These are phyloP conservation scores for Plasmodium yoelii DNA, from an alignment of 169 alveolate genomes.

Conservation along the genomic window DNA sequence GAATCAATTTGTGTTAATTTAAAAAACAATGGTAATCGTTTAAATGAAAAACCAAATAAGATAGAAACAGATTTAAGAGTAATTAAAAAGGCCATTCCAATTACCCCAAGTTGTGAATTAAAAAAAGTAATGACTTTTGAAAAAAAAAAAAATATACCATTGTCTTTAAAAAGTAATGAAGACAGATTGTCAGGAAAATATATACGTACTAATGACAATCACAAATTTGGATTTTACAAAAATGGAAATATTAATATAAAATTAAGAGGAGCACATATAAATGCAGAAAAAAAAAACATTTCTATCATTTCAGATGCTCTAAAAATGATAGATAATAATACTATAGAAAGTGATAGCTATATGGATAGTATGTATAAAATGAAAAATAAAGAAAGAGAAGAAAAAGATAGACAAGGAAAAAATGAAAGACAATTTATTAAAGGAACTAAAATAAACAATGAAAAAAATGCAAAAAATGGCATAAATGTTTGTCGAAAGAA, in stretches of 20 bases:
- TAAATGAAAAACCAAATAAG: no score
- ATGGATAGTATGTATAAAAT: neutral
- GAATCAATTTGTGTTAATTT: no score
- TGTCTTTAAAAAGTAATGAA: no score
- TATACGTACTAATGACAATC: no score
- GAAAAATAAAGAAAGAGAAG: neutral
- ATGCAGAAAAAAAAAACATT: conserved; percentile 18
- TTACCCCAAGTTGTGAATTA: no score
- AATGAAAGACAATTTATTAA: conserved; percentile 1
- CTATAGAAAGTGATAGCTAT: conserved; percentile 6
- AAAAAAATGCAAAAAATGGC: conserved; percentile 12
- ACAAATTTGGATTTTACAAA: neutral
- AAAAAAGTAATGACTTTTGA: no score
- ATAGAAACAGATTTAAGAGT: no score
- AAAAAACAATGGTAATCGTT: no score
- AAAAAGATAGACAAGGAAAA: neutral
- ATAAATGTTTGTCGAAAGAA: conserved; percentile 3
- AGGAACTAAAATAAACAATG: neutral
- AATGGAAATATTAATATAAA: conserved; percentile 24
- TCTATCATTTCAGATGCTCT: conserved; percentile 44
- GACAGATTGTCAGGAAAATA: no score
- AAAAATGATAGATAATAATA: conserved; percentile 31
- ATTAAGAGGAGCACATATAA: conserved; percentile 11
- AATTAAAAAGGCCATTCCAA: no score
- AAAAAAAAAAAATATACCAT: no score